phyloP scores from a whole-genome alignment of 331 rosid genomes.

The Spiraea crenata region DNA sequence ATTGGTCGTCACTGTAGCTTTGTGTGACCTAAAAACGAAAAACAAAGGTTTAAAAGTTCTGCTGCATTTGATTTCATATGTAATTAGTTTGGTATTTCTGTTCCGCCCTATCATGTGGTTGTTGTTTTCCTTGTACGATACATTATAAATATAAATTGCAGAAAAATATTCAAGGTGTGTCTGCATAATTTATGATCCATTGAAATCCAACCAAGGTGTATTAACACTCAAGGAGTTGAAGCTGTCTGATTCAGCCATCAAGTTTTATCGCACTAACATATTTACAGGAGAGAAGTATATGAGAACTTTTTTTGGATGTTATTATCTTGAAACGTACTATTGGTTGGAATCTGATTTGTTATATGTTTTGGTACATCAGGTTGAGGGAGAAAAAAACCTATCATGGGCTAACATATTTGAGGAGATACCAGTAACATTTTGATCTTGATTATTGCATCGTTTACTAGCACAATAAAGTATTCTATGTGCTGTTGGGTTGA shows the following conservation, averaged over 20 bases:
- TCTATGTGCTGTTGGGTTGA: background rate
- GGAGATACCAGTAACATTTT: conserved; percentile 84
- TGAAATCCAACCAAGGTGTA: conserved; percentile 90
- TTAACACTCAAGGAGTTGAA: conserved; percentile 90
- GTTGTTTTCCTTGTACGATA: background rate
- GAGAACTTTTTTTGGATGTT: background rate
- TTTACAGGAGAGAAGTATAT: conserved; percentile 92
- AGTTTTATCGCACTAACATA: conserved; percentile 79
- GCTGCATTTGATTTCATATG: background rate
- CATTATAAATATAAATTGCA: conserved; percentile 28
- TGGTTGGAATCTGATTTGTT: conserved; percentile 27
- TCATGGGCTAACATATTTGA: conserved; percentile 95
- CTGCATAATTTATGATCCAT: conserved; percentile 90
- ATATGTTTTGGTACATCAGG: conserved; percentile 44
- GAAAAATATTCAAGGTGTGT: conserved; percentile 92
- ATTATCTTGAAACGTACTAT: conserved; percentile 9
- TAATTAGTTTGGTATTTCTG: background rate
- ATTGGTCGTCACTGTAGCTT: background rate
- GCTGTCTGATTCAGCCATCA: conserved; percentile 94
- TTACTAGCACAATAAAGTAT: background rate
- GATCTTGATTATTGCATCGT: conserved; percentile 8
- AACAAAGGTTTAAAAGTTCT: no score
- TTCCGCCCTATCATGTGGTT: background rate
- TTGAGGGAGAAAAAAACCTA: conserved; percentile 86
- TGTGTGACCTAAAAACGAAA: background rate